A percentile compares a stretch with the other conserved stretches of the same genome.
Conservation (phyloP, 2,329 filamentous ascomycete species). For the Colletotrichum sidae region DNA sequence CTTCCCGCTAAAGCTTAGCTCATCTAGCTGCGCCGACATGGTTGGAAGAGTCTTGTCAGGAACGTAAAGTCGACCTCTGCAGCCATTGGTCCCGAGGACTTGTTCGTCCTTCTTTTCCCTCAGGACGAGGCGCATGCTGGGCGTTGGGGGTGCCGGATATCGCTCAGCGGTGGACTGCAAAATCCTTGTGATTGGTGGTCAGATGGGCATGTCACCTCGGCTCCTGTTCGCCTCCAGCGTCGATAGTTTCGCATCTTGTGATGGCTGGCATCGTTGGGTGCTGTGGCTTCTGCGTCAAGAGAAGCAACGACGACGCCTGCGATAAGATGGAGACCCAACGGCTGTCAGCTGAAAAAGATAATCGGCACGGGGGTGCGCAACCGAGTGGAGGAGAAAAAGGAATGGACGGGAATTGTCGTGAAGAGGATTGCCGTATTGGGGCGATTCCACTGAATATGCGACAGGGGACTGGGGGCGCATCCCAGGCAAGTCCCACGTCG, state of each 20-base stretch:
- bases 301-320: slow-evolving; percentile 13
- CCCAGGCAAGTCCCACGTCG: slow-evolving; percentile 25
- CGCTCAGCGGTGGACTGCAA: not conserved
- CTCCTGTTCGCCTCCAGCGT: not conserved
- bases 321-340: slow-evolving; percentile 26
- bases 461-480: slow-evolving; percentile 14
- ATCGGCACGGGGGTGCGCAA: not conserved
- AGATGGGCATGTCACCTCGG: not conserved
- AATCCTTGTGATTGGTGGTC: not conserved
- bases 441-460: slow-evolving; percentile 20
- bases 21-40: slow-evolving; percentile 3
- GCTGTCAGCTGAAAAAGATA: not conserved
- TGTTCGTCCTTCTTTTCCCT: too few relatives aligned
- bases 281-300: not conserved
- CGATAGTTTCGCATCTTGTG: not conserved
- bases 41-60: slow-evolving; percentile 28
- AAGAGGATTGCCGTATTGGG: slow-evolving; percentile 34
- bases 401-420: slow-evolving; percentile 15
- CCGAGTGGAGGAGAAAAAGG: slow-evolving; percentile 1
- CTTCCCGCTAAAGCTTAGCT: slow-evolving; percentile 14
- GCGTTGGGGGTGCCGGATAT: slow-evolving; percentile 4
- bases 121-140: slow-evolving; percentile 24
- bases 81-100: slow-evolving; percentile 15
- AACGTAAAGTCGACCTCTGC: slow-evolving; percentile 11
- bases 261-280: slow-evolving; percentile 9